Percentiles rank a stretch among this genome's conserved stretches.
Conservation (phyloP, 176 grass and related monocot genomes). For the Areca catechu region DNA sequence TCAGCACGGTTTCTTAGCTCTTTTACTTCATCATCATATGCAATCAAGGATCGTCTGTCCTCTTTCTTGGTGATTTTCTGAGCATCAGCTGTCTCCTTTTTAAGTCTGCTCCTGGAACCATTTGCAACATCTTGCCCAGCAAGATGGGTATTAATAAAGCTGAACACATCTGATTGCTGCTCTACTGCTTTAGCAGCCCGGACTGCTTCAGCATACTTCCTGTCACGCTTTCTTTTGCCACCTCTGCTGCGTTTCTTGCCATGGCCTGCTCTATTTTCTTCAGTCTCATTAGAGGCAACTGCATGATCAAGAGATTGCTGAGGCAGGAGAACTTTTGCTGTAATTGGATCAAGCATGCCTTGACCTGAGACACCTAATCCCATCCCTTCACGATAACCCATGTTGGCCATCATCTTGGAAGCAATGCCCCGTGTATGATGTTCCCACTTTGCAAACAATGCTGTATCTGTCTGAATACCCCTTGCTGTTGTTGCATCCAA, state of each 20-base stretch:
- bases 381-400: slow-evolving; percentile 92
- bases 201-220: slow-evolving; percentile 51
- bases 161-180: slow-evolving; percentile 53
- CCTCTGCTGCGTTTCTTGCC: slow-evolving; percentile 61
- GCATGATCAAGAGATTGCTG: slow-evolving; percentile 88
- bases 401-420: slow-evolving; percentile 98
- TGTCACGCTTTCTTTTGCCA: slow-evolving; percentile 69
- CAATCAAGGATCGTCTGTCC: slow-evolving; percentile 66
- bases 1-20: slow-evolving; percentile 47
- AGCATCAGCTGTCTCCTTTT: slow-evolving; percentile 30
- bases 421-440: slow-evolving; percentile 79
- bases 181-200: slow-evolving; percentile 63
- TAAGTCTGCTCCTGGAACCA: slow-evolving; percentile 30
- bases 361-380: slow-evolving; percentile 79
- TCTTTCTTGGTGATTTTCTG: slow-evolving; percentile 31
- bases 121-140: slow-evolving; percentile 29
- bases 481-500: slow-evolving; percentile 41
- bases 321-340: slow-evolving; percentile 65
- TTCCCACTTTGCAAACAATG: slow-evolving; percentile 89
- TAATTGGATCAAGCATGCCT: slow-evolving; percentile 78
- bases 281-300: slow-evolving; percentile 27
- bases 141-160: slow-evolving; percentile 77
- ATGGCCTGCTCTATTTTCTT: slow-evolving; percentile 5
- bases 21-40: slow-evolving; percentile 63
- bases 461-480: slow-evolving; percentile 75